These are phyloP conservation scores for Papiliotrema fonsecae DNA, from an alignment of 1,284 basidiomycete species.

Conservation along the genomic window DNA sequence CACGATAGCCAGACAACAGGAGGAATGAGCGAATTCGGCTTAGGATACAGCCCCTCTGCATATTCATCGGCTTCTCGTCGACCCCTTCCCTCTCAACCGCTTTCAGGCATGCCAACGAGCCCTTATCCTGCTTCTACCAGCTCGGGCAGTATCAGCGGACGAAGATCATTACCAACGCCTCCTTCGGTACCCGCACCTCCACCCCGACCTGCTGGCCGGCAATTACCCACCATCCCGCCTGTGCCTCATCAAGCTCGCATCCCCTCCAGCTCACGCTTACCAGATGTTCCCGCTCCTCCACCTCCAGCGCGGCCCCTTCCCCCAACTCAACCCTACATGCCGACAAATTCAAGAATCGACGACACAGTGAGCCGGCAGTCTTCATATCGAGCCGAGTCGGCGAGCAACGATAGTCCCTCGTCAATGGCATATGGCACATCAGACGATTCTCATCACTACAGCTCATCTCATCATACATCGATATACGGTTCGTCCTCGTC, in stretches of 20 bases:
- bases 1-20: background rate
- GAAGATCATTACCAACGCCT: constrained; percentile 10
- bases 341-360: background rate
- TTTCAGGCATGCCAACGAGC: constrained; percentile 4
- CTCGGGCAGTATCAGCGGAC: constrained; percentile 5
- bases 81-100: constrained; percentile 19
- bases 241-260: background rate
- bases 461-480: background rate
- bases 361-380: background rate
- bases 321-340: background rate
- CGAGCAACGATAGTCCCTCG: background rate
- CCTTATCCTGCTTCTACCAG: constrained; percentile 4
- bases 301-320: background rate
- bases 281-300: constrained; percentile 5
- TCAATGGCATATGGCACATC: background rate
- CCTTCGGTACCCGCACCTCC: constrained; percentile 5
- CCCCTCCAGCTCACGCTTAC: background rate
- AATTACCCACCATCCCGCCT: constrained; percentile 1
- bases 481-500: background rate
- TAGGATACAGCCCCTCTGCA: background rate
- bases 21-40: constrained; percentile 5
- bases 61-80: constrained; percentile 10
- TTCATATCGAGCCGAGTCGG: background rate
- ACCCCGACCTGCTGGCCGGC: constrained; percentile 1
- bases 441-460: background rate